phyloP scores from a whole-genome alignment of 2,329 filamentous ascomycete genomes.

The Monosporascus sp. region DNA sequence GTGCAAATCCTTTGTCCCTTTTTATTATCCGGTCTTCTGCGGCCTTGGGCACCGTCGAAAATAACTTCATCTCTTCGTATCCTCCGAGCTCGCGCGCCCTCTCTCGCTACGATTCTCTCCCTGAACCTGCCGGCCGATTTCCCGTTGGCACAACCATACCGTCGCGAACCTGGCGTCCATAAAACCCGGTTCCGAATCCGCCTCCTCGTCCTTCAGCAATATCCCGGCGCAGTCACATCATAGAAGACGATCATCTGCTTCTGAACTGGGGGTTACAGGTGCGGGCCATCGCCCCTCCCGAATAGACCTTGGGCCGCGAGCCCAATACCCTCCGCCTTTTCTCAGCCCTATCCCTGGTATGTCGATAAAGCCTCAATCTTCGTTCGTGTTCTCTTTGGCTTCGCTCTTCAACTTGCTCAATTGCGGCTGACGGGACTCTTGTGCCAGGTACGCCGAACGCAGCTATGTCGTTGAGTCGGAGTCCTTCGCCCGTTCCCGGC shows the following conservation, averaged over 20 bases:
- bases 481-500: constrained; percentile 76
- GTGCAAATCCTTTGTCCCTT: constrained; percentile 1
- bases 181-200: constrained; percentile 42
- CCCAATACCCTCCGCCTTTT: constrained; percentile 30
- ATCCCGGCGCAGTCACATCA: constrained; percentile 43
- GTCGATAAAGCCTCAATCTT: constrained; percentile 20
- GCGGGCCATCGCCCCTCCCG: constrained; percentile 27
- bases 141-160: constrained; percentile 6
- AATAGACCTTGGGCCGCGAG: constrained; percentile 34
- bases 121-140: neutral
- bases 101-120: constrained; percentile 1
- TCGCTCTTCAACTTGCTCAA: neutral
- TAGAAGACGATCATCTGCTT: constrained; percentile 42
- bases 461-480: constrained; percentile 80
- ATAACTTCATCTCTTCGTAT: neutral
- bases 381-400: neutral
- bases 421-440: constrained; percentile 4
- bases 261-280: constrained; percentile 27
- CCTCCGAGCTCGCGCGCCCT: constrained; percentile 2
- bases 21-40: neutral
- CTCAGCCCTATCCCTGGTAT: constrained; percentile 54
- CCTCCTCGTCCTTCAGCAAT: constrained; percentile 49
- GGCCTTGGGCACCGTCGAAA: too few relatives aligned
- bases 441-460: constrained; percentile 47
- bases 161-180: constrained; percentile 46